phyloP scores from a whole-genome alignment of 2,329 filamentous ascomycete genomes.

The Atkinsonella hypoxylon region DNA sequence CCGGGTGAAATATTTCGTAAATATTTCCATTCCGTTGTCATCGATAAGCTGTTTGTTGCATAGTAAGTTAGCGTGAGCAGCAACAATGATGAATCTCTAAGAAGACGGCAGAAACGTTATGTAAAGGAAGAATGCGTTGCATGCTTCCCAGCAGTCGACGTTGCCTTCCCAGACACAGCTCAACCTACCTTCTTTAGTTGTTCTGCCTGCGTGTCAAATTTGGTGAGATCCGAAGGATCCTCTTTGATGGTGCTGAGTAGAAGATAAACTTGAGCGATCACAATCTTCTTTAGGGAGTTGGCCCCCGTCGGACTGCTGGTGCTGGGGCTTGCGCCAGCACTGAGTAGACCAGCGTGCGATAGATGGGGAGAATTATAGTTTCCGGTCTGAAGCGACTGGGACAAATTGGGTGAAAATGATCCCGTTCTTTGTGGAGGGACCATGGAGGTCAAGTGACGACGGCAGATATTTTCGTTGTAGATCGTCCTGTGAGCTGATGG shows the following conservation, averaged over 20 bases:
- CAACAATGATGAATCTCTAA: background rate
- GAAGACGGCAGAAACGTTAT: background rate
- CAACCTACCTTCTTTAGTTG: constrained; percentile 75
- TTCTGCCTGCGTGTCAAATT: constrained; percentile 86
- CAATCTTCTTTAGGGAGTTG: constrained; percentile 75
- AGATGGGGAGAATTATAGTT: constrained; percentile 43
- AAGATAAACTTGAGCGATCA: constrained; percentile 89
- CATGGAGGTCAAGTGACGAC: constrained; percentile 35
- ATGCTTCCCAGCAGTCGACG: background rate
- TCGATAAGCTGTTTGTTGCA: constrained; percentile 60
- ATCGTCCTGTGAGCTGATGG: constrained; percentile 24
- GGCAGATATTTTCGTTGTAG: constrained; percentile 19
- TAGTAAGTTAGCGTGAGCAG: constrained; percentile 11
- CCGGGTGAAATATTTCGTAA: constrained; percentile 88
- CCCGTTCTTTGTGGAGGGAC: constrained; percentile 49
- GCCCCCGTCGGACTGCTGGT: constrained; percentile 50
- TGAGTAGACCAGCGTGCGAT: constrained; percentile 43
- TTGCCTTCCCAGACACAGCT: background rate
- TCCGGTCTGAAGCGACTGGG: constrained; percentile 45
- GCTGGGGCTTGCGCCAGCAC: constrained; percentile 49
- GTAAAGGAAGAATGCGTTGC: background rate
- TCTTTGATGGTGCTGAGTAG: constrained; percentile 90
- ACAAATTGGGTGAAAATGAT: constrained; percentile 52
- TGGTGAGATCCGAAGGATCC: constrained; percentile 66
- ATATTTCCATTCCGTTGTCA: constrained; percentile 99